These are phyloP conservation scores for Forsythia suspensa DNA, from an alignment of 257 asterid species.

Conservation along the genomic window DNA sequence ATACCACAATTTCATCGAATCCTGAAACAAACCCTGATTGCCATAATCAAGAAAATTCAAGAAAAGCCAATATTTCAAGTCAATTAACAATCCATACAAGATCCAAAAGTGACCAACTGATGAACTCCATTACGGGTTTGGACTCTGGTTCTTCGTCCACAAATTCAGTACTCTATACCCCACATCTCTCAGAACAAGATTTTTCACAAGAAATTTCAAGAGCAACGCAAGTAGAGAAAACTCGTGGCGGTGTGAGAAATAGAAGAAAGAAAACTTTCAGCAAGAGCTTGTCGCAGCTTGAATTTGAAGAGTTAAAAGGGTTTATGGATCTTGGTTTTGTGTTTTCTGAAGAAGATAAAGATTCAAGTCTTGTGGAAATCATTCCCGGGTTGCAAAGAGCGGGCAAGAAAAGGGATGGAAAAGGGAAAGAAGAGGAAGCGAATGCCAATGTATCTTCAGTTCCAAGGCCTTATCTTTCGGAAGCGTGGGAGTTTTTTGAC, in stretches of 20 bases:
- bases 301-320: conserved; percentile 57
- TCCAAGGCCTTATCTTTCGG: conserved; percentile 61
- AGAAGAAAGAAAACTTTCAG: conserved; percentile 13
- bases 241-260: not conserved
- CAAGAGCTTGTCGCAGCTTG: conserved; percentile 64
- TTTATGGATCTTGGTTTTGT: conserved; percentile 68
- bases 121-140: conserved; percentile 21
- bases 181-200: conserved; percentile 20
- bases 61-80: conserved; percentile 9
- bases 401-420: conserved; percentile 13
- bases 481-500: conserved; percentile 48
- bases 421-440: not conserved
- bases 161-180: conserved; percentile 28
- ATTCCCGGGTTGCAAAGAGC: conserved; percentile 58
- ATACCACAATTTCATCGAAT: not conserved
- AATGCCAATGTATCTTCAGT: not conserved
- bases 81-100: conserved; percentile 18
- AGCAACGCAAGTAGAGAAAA: not conserved
- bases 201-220: conserved; percentile 6
- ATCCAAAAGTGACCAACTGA: conserved; percentile 36
- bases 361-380: conserved; percentile 35
- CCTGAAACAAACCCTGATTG: not conserved
- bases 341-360: conserved; percentile 48
- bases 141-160: conserved; percentile 30
- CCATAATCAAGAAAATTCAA: conserved; percentile 4